A percentile compares a stretch with the other conserved stretches of the same genome.
Conservation (phyloP, 78 protist genomes). For the Diacronema lutheri region DNA sequence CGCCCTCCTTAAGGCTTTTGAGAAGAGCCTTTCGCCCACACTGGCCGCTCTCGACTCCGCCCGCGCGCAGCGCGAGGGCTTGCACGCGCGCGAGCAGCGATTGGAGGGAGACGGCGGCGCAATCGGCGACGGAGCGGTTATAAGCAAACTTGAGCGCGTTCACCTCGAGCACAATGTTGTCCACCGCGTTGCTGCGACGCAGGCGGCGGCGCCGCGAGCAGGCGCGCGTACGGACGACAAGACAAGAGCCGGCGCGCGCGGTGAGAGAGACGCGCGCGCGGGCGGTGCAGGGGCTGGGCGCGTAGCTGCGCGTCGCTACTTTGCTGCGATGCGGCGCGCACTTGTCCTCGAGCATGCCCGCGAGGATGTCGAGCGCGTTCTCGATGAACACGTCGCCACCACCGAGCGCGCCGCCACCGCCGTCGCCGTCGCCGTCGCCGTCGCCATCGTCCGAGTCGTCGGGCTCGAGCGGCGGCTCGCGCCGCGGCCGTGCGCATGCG, state of each 20-base stretch:
- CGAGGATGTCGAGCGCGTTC: neutral
- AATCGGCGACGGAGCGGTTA: slow-evolving; percentile 55
- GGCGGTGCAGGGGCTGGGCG: too few relatives aligned
- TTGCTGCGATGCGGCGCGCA: too few relatives aligned
- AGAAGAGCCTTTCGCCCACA: neutral
- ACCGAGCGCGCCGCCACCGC: too few relatives aligned
- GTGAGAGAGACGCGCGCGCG: too few relatives aligned
- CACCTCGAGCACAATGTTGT: slow-evolving; percentile 62
- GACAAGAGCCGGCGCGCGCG: too few relatives aligned
- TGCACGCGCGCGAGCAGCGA: slow-evolving; percentile 15
- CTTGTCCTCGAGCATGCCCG: neutral
- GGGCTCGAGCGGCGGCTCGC: neutral
- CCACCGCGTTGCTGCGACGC: slow-evolving; percentile 8
- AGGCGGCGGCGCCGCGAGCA: too few relatives aligned
- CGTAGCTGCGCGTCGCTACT: too few relatives aligned
- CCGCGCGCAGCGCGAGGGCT: neutral
- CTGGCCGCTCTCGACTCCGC: neutral
- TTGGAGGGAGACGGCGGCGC: slow-evolving; percentile 17
- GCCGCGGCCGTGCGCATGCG: neutral
- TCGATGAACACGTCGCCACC: too few relatives aligned
- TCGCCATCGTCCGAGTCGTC: neutral
- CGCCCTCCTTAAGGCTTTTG: neutral
- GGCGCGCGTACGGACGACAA: too few relatives aligned
- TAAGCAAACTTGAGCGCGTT: slow-evolving; percentile 71
- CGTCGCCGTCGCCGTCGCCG: neutral